These are phyloP conservation scores for Taxawa tesnikishii DNA, from an alignment of 2,329 filamentous ascomycete species.

Conservation along the genomic window DNA sequence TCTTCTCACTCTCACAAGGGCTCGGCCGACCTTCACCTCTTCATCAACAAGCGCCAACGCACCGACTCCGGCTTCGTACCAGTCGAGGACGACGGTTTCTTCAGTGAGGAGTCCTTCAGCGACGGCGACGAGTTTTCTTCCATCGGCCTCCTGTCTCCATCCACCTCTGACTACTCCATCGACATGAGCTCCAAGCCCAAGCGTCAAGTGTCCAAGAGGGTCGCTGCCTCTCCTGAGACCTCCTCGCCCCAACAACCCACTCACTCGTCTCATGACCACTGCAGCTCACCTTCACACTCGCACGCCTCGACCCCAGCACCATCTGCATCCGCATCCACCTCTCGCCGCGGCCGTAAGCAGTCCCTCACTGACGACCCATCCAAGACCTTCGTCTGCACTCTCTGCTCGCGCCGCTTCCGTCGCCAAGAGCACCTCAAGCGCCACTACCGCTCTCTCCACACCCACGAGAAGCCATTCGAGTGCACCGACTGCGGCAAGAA, in stretches of 20 bases:
- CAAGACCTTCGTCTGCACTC: constrained; percentile 94
- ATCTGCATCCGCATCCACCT: constrained; percentile 45
- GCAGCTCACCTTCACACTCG: constrained; percentile 11
- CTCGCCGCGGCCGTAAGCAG: constrained; percentile 94
- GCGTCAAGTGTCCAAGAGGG: constrained; percentile 10
- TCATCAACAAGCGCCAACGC: constrained; percentile 58
- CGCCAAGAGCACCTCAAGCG: constrained; percentile 98
- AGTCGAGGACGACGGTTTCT: constrained; percentile 61
- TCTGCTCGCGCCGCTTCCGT: constrained; percentile 94
- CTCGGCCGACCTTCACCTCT: constrained; percentile 45
- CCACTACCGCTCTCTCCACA: constrained; percentile 96
- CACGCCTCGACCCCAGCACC: constrained; percentile 12
- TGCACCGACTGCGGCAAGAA: constrained; percentile 98
- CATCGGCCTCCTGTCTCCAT: constrained; percentile 51
- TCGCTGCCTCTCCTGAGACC: constrained; percentile 25
- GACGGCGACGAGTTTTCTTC: constrained; percentile 57
- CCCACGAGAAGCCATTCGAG: constrained; percentile 96
- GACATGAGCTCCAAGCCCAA: constrained; percentile 7
- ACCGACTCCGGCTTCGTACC: constrained; percentile 47
- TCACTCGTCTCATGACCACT: constrained; percentile 29
- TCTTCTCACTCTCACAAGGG: constrained; percentile 41
- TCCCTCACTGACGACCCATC: constrained; percentile 94
- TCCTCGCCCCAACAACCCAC: constrained; percentile 20
- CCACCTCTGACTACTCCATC: constrained; percentile 20
- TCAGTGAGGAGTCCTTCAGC: constrained; percentile 64